phyloP scores from a whole-genome alignment of 768 basidiomycete genomes.

The Butyriboletus loyo region DNA sequence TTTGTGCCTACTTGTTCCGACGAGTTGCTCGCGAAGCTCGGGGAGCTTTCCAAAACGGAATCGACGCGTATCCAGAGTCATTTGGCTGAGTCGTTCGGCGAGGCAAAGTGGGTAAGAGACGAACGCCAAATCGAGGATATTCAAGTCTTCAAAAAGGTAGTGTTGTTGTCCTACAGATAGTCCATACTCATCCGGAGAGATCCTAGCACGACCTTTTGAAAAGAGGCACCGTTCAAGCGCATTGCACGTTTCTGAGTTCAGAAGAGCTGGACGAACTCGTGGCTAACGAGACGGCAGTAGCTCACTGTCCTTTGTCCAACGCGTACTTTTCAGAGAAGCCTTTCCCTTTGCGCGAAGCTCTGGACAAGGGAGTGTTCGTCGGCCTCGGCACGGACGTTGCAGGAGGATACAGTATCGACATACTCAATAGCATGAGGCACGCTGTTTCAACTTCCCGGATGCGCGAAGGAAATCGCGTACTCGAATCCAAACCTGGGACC shows the following conservation, averaged over 20 bases:
- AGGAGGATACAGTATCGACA: constrained; percentile 78
- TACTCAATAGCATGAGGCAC: constrained; percentile 78
- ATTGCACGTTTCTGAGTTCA: constrained; percentile 76
- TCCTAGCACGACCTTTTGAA: constrained; percentile 59
- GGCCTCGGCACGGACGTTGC: constrained; percentile 86
- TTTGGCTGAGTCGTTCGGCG: constrained; percentile 74
- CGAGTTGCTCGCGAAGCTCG: constrained; percentile 61
- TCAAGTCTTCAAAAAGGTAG: constrained; percentile 69
- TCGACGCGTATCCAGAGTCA: constrained; percentile 74
- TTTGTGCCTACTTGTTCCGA: constrained; percentile 89
- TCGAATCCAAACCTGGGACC: constrained; percentile 8
- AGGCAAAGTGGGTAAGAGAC: constrained; percentile 66
- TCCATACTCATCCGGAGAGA: constrained; percentile 6
- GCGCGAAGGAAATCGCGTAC: constrained; percentile 51
- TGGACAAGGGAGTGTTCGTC: constrained; percentile 58
- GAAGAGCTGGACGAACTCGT: constrained; percentile 52
- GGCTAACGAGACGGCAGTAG: constrained; percentile 55
- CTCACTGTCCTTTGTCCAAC: constrained; percentile 89
- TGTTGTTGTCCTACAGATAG: not conserved
- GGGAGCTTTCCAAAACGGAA: constrained; percentile 45
- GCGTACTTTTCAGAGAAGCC: constrained; percentile 77
- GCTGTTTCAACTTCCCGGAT: constrained; percentile 71
- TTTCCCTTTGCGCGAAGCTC: constrained; percentile 69
- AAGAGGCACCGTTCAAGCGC: constrained; percentile 72
- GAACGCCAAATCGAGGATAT: constrained; percentile 66